Conservation (phyloP, 2,329 filamentous ascomycete genomes). For the Coniochaeta sp. region DNA sequence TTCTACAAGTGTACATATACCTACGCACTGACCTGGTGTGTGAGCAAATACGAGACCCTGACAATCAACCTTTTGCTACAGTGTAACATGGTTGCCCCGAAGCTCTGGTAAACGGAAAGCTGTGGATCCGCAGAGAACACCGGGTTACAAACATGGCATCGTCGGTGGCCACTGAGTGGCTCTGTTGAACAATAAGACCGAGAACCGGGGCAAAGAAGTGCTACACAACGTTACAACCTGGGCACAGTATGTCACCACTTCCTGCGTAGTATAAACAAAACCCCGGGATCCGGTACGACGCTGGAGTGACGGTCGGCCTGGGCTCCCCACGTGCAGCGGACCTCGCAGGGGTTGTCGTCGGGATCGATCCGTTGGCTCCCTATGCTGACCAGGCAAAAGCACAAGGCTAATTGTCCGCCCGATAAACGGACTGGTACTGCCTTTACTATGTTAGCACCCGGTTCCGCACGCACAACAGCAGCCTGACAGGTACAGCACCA, state of each 20-base stretch:
- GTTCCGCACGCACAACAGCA: not conserved
- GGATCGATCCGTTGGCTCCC: not conserved
- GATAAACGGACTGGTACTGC: too few species aligned
- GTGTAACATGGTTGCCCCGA: not conserved
- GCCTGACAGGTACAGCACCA: too few species aligned
- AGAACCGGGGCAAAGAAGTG: not conserved
- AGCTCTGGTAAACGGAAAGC: not conserved
- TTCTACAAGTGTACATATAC: too few species aligned
- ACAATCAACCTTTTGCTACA: not conserved
- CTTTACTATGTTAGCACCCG: too few species aligned
- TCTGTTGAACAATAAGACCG: not conserved
- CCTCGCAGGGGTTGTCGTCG: not conserved
- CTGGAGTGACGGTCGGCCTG: not conserved
- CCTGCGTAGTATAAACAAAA: not conserved
- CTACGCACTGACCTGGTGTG: too few species aligned
- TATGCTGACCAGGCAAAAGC: not conserved
- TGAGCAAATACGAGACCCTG: too few species aligned
- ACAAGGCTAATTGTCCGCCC: too few species aligned
- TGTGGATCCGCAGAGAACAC: not conserved
- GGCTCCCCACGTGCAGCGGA: not conserved
- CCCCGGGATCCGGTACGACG: not conserved
- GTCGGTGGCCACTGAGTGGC: not conserved
- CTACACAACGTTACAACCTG: not conserved
- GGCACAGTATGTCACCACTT: not conserved
- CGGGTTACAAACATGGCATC: not conserved